These are phyloP conservation scores for Crotalaria pallida DNA, from an alignment of 306 rosid species.

Conservation along the genomic window DNA sequence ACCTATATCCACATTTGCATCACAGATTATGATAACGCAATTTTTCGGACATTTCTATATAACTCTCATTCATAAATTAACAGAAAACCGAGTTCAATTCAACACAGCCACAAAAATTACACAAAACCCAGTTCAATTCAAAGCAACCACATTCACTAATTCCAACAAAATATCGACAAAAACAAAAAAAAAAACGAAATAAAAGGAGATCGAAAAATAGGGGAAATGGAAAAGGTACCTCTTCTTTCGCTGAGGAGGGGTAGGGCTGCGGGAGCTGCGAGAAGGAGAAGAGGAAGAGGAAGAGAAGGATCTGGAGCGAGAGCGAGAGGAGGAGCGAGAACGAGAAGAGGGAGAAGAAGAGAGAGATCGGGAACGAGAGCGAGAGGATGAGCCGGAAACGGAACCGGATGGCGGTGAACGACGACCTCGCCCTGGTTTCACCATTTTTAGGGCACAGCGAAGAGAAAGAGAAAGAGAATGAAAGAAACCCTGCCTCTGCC, in stretches of 20 bases:
- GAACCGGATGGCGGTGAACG: constrained; percentile 87
- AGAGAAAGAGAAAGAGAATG: background rate
- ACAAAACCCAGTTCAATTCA: background rate
- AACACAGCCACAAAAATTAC: background rate
- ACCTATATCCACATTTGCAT: background rate
- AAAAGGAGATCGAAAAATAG: background rate
- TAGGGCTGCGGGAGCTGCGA: constrained; percentile 69
- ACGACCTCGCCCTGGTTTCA: constrained; percentile 87
- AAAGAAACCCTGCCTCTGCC: constrained; percentile 59
- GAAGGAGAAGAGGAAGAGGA: constrained; percentile 71
- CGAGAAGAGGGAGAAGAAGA: constrained; percentile 49
- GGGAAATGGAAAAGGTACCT: constrained; percentile 34
- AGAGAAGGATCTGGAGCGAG: constrained; percentile 23
- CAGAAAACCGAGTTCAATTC: no score
- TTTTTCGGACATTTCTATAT: background rate
- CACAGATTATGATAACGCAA: background rate
- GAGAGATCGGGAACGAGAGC: constrained; percentile 44
- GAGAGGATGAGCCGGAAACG: constrained; percentile 64
- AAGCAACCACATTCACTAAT: no score
- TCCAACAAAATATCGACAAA: background rate
- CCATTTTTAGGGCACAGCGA: constrained; percentile 44
- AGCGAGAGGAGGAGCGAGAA: constrained; percentile 50
- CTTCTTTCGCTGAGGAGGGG: constrained; percentile 54
- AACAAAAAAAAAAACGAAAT: no score
- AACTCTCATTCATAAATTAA: no score